A percentile compares a stretch with the other conserved stretches of the same genome.
phyloP scores from a whole-genome alignment of 163 green algal species.

The Chlamydomonas reinhardtii region DNA sequence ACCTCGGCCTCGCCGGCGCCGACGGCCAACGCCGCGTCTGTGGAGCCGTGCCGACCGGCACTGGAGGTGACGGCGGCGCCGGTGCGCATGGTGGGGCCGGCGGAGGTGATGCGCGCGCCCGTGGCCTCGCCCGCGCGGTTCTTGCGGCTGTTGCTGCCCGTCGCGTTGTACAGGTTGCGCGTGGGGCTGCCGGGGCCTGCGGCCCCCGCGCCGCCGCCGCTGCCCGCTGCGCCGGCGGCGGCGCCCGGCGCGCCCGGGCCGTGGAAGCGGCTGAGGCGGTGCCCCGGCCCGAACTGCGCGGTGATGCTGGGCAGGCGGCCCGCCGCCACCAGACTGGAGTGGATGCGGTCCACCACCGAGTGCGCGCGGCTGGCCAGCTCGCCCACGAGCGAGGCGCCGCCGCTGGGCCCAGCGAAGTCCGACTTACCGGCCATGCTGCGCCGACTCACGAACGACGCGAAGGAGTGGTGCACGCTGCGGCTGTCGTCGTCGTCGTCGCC shows the following conservation, averaged over 20 bases:
- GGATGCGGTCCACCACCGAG: slow-evolving; percentile 1
- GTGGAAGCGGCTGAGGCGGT: background rate
- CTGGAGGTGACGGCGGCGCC: too few relatives aligned
- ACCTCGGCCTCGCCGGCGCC: background rate
- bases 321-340: slow-evolving; percentile 30
- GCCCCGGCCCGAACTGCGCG: background rate
- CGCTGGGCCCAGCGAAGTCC: background rate
- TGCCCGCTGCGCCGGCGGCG: background rate
- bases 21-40: too few relatives aligned
- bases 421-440: background rate
- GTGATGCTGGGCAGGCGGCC: background rate
- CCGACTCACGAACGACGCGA: slow-evolving; percentile 1
- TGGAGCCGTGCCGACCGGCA: background rate
- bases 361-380: background rate
- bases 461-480: background rate
- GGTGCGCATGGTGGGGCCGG: too few relatives aligned
- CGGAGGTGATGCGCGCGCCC: background rate
- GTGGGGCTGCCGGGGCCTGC: background rate
- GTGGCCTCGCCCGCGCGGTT: too few relatives aligned
- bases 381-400: background rate
- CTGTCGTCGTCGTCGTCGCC: background rate
- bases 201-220: background rate
- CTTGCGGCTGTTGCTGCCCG: too few relatives aligned
- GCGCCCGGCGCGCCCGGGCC: background rate
- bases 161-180: too few relatives aligned